Percentiles rank a stretch among this genome's conserved stretches.
Evolutionary conservation across 495 filamentous ascomycete genomes (phyloP).

Genomic region (Aspergillus egyptiacus): DNA sequence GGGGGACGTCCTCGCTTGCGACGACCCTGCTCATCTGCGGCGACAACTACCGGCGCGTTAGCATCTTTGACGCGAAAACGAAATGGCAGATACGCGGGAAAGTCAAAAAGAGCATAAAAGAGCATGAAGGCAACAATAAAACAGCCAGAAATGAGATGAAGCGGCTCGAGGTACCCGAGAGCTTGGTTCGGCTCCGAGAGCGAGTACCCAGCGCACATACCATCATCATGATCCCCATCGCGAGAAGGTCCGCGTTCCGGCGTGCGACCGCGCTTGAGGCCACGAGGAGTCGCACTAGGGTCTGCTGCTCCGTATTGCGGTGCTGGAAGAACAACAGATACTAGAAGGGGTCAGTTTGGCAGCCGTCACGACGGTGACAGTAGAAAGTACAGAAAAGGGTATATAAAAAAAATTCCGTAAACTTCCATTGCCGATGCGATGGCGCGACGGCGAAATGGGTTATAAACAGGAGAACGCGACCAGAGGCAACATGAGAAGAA

Average conservation of each 20-base stretch:
- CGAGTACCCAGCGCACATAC: constrained; percentile 52
- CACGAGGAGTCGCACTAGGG: constrained; percentile 57
- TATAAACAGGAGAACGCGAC: constrained; percentile 4
- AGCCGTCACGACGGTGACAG: constrained; percentile 24
- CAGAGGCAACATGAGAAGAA: constrained; percentile 2
- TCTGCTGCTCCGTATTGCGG: constrained; percentile 42
- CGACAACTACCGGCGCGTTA: constrained; percentile 10
- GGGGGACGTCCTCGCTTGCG: constrained; percentile 86
- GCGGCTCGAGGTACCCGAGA: constrained; percentile 11
- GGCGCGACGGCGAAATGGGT: constrained; percentile 2
- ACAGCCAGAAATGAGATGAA: constrained; percentile 13
- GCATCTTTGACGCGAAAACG: not conserved
- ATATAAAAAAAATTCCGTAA: too few relatives aligned
- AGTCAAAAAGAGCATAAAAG: constrained; percentile 1
- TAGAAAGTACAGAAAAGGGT: constrained; percentile 13
- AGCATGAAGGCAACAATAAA: constrained; percentile 1
- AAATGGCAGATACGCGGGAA: not conserved
- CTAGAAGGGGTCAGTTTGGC: constrained; percentile 38
- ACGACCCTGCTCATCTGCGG: constrained; percentile 63
- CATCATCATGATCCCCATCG: constrained; percentile 69
- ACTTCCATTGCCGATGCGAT: constrained; percentile 2
- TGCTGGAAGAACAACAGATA: constrained; percentile 41
- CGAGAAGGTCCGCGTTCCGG: constrained; percentile 67
- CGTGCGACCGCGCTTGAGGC: constrained; percentile 89
- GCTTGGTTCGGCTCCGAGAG: not conserved